A percentile compares a stretch with the other conserved stretches of the same genome.
Evolutionary conservation across 2,329 filamentous ascomycete species (phyloP).

Genomic region (Calonectria honghensis): DNA sequence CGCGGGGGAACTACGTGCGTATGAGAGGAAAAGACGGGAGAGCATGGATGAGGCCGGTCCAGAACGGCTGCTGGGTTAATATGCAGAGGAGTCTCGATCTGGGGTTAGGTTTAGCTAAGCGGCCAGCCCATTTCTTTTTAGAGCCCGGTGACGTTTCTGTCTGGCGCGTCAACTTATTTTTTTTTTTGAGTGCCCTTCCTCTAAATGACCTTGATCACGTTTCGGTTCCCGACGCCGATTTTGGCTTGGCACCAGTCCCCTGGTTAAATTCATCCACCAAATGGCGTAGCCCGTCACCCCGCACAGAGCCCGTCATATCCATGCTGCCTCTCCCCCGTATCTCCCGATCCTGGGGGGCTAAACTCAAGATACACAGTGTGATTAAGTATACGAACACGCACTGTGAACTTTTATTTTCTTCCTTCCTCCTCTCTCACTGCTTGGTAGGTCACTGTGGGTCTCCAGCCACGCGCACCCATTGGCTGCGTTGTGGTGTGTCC

Average conservation of each 20-base stretch:
- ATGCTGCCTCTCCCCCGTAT: conserved; percentile 7
- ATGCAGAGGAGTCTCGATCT: neutral
- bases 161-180: neutral
- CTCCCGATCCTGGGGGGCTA: conserved; percentile 10
- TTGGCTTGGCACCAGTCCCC: conserved; percentile 2
- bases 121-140: neutral
- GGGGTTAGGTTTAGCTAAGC: conserved; percentile 1
- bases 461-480: neutral
- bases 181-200: no score
- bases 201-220: conserved; percentile 1
- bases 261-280: conserved; percentile 33
- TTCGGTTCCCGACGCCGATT: conserved; percentile 8
- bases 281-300: conserved; percentile 33
- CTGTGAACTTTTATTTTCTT: conserved; percentile 7
- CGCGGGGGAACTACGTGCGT: no score
- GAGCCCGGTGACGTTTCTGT: neutral
- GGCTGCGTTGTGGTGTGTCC: neutral
- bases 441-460: neutral
- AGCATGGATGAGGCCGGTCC: conserved; percentile 11
- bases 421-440: neutral
- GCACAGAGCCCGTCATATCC: conserved; percentile 21
- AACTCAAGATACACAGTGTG: conserved; percentile 17
- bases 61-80: neutral
- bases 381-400: neutral
- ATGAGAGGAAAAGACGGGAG: neutral